Conservation (phyloP, 176 grass and related monocot species). For the Oryza nivara region DNA sequence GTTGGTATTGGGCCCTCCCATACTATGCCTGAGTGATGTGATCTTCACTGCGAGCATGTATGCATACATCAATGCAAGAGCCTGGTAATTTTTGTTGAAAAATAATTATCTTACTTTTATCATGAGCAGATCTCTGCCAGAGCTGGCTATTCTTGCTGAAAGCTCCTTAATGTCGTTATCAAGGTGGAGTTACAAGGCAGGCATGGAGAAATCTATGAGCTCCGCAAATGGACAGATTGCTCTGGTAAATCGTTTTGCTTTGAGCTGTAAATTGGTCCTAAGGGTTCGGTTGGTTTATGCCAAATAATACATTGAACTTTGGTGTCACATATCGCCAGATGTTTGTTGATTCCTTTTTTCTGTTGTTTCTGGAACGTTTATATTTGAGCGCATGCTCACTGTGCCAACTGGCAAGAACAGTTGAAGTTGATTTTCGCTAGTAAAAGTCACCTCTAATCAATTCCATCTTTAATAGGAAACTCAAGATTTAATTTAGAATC, state of each 20-base stretch:
- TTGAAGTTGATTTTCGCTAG: background rate
- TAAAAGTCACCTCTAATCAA: background rate
- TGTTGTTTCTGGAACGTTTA: conserved; percentile 12
- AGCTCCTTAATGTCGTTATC: conserved; percentile 85
- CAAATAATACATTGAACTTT: conserved; percentile 29
- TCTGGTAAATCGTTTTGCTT: conserved; percentile 56
- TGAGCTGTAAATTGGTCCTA: conserved; percentile 30
- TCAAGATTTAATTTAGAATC: conserved; percentile 21
- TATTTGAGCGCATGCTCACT: conserved; percentile 20
- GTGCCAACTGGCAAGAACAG: conserved; percentile 34
- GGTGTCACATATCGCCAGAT: conserved; percentile 10
- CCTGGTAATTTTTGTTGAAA: conserved; percentile 10
- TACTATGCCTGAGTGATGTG: background rate
- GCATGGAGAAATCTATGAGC: conserved; percentile 88
- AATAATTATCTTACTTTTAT: conserved; percentile 39
- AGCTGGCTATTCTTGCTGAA: conserved; percentile 60
- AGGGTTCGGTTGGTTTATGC: conserved; percentile 33
- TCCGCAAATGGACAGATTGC: conserved; percentile 79
- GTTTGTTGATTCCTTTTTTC: conserved; percentile 3
- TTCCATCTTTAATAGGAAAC: conserved; percentile 25
- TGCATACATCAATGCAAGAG: background rate
- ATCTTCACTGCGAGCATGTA: conserved; percentile 20
- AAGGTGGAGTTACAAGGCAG: conserved; percentile 96
- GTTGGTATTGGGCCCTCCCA: background rate
- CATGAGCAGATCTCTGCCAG: conserved; percentile 67